phyloP scores from a whole-genome alignment of 805 yeast species.

The Lachancea quebecensis region DNA sequence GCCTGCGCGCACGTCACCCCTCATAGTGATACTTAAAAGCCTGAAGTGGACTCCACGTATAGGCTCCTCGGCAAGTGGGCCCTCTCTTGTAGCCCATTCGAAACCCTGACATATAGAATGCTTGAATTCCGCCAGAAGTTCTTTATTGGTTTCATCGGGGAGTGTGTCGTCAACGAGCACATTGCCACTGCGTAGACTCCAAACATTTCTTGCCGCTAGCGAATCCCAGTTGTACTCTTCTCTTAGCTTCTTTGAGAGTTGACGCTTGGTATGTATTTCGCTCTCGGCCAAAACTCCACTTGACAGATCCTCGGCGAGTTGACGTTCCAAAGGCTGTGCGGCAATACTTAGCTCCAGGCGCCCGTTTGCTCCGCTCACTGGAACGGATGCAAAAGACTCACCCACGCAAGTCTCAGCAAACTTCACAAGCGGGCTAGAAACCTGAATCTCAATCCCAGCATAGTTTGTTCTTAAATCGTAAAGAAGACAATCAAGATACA shows the following conservation, averaged over 20 bases:
- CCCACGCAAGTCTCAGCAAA: slow-evolving; percentile 73
- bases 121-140: slow-evolving; percentile 37
- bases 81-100: slow-evolving; percentile 74
- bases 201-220: slow-evolving; percentile 70
- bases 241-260: slow-evolving; percentile 49
- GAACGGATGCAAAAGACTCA: slow-evolving; percentile 60
- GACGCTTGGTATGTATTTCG: slow-evolving; percentile 36
- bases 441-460: slow-evolving; percentile 62
- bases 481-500: slow-evolving; percentile 75
- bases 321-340: slow-evolving; percentile 64
- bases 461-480: slow-evolving; percentile 65
- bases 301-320: slow-evolving; percentile 35
- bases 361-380: slow-evolving; percentile 49
- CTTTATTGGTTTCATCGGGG: slow-evolving; percentile 60
- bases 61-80: slow-evolving; percentile 89
- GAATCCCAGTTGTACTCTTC: slow-evolving; percentile 72
- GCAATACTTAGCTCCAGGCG: slow-evolving; percentile 56
- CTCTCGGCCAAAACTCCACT: slow-evolving; percentile 41
- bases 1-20: slow-evolving; percentile 46
- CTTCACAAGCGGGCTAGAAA: slow-evolving; percentile 75
- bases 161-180: slow-evolving; percentile 65
- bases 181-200: slow-evolving; percentile 72
- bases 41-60: slow-evolving; percentile 64
- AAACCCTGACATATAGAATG: slow-evolving; percentile 69
- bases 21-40: slow-evolving; percentile 44